A percentile compares a stretch with the other conserved stretches of the same genome.
Evolutionary conservation across 1,284 basidiomycete genomes (phyloP).

Genomic region (Puccinia sorghi): DNA sequence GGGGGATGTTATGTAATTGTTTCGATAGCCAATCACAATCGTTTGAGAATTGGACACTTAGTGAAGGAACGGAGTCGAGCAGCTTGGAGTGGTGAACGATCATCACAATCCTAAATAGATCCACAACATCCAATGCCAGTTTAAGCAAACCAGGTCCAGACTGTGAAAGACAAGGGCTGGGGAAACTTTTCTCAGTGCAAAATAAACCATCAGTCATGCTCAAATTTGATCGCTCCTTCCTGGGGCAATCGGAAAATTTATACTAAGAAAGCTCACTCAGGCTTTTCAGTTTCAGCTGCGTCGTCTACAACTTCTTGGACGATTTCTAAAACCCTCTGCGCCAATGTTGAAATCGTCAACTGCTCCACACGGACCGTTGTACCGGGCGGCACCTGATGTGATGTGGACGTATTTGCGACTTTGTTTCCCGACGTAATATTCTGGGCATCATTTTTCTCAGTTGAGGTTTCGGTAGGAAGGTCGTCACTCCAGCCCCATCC

Average conservation of each 20-base stretch:
- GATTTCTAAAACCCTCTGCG: slow-evolving; percentile 27
- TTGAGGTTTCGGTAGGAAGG: slow-evolving; percentile 5
- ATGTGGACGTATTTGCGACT: background rate
- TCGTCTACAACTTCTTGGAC: slow-evolving; percentile 30
- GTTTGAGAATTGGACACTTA: slow-evolving; percentile 79
- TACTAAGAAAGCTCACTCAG: slow-evolving; percentile 15
- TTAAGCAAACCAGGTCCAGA: slow-evolving; percentile 61
- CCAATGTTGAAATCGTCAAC: slow-evolving; percentile 44
- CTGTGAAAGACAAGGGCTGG: slow-evolving; percentile 49
- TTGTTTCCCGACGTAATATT: background rate
- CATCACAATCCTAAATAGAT: slow-evolving; percentile 77
- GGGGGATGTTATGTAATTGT: slow-evolving; percentile 60
- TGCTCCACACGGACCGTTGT: slow-evolving; percentile 11
- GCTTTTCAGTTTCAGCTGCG: slow-evolving; percentile 20
- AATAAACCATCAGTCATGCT: background rate
- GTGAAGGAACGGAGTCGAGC: slow-evolving; percentile 65
- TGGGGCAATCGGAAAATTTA: background rate
- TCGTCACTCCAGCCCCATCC: slow-evolving; percentile 48
- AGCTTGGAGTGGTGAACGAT: slow-evolving; percentile 68
- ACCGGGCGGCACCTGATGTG: background rate
- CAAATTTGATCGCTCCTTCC: background rate
- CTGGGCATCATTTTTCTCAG: background rate
- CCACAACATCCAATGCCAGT: slow-evolving; percentile 69
- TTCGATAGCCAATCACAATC: slow-evolving; percentile 72
- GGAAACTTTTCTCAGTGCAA: slow-evolving; percentile 22